A percentile compares a stretch with the other conserved stretches of the same genome.
These are phyloP conservation scores for Cadophora luteo-olivacea DNA, from an alignment of 2,329 filamentous ascomycete species.

Conservation along the genomic window DNA sequence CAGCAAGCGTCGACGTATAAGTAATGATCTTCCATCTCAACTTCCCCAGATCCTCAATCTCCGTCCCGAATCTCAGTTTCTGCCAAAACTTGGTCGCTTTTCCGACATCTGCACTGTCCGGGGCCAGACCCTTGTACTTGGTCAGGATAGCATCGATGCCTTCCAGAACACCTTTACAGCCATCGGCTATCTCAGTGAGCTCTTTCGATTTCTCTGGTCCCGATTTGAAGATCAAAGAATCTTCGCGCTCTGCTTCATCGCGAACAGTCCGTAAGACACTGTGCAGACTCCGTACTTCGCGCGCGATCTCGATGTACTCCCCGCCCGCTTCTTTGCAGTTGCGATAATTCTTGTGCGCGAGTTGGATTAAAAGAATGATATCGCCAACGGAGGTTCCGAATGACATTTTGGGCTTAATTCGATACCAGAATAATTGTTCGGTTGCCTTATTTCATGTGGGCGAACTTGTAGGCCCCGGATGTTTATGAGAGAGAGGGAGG, in stretches of 20 bases:
- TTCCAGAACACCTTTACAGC: conserved; percentile 19
- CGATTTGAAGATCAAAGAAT: conserved; percentile 51
- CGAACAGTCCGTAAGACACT: conserved; percentile 26
- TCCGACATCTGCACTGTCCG: conserved; percentile 12
- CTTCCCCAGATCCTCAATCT: conserved; percentile 23
- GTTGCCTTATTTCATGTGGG: no score
- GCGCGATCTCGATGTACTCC: conserved; percentile 28
- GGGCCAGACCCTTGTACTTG: conserved; percentile 23
- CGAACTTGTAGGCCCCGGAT: background rate
- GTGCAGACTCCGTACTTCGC: conserved; percentile 27
- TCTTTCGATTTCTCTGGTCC: conserved; percentile 11
- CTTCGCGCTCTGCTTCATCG: conserved; percentile 20
- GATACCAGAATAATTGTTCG: background rate
- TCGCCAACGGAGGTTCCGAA: conserved; percentile 63
- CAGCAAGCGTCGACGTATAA: conserved; percentile 26
- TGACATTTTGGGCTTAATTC: conserved; percentile 63
- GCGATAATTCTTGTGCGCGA: conserved; percentile 20
- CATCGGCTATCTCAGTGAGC: conserved; percentile 9
- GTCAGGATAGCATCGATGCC: conserved; percentile 16
- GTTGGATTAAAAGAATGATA: conserved; percentile 23
- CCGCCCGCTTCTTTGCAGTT: conserved; percentile 27
- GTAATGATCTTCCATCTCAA: conserved; percentile 25
- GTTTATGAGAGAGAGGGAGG: background rate
- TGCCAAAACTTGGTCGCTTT: conserved; percentile 26
- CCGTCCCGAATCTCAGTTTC: conserved; percentile 21